These are phyloP conservation scores for Copromyces sp. DNA, from an alignment of 495 filamentous ascomycete species.

Conservation along the genomic window DNA sequence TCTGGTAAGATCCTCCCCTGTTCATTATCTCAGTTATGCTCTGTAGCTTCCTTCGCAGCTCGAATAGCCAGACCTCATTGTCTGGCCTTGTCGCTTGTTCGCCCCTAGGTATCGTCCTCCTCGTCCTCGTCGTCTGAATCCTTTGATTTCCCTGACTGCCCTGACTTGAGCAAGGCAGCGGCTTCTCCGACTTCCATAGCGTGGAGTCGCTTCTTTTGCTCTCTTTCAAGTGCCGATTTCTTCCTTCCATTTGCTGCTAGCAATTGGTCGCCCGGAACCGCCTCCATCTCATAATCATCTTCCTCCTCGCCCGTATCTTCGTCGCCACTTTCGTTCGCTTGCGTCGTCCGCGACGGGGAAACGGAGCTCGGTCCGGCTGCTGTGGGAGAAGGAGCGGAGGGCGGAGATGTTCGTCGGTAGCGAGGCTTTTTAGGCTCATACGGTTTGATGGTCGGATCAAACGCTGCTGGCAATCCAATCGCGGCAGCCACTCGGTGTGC, in stretches of 20 bases:
- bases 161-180: slow-evolving; percentile 31
- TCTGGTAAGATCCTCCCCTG: background rate
- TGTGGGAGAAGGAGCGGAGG: slow-evolving; percentile 16
- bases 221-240: slow-evolving; percentile 16
- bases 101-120: slow-evolving; percentile 17
- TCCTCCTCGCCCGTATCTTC: slow-evolving; percentile 43
- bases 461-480: slow-evolving; percentile 50
- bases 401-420: slow-evolving; percentile 20
- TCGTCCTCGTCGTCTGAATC: slow-evolving; percentile 26
- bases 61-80: background rate
- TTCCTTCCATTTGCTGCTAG: slow-evolving; percentile 13
- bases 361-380: slow-evolving; percentile 14
- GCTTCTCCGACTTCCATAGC: slow-evolving; percentile 47
- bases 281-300: slow-evolving; percentile 42
- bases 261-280: slow-evolving; percentile 26
- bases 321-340: slow-evolving; percentile 28
- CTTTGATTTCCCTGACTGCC: slow-evolving; percentile 1
- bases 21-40: background rate
- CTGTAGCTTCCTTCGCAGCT: background rate
- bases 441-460: slow-evolving; percentile 46
- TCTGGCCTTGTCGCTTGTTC: background rate
- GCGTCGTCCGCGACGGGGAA: slow-evolving; percentile 11
- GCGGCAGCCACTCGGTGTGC: slow-evolving; percentile 62
- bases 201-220: slow-evolving; percentile 42
- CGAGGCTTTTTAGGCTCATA: slow-evolving; percentile 23